A percentile compares a stretch with the other conserved stretches of the same genome.
Evolutionary conservation across 2,329 filamentous ascomycete genomes (phyloP).

Genomic region (Trichophyton mentagrophytes): DNA sequence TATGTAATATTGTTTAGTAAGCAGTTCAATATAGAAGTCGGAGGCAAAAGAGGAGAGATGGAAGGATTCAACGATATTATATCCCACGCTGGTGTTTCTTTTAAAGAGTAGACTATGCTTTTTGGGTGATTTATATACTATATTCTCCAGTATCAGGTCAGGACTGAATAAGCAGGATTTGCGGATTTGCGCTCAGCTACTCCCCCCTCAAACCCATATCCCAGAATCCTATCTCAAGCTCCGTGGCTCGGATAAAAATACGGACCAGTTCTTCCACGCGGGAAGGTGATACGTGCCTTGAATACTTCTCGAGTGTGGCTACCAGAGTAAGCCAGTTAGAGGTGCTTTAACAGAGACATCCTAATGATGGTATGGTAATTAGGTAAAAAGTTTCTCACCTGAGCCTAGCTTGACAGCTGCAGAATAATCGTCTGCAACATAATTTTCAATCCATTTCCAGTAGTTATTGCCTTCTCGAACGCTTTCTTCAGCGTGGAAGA

Average conservation of each 20-base stretch:
- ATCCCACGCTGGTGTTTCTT: too few relatives aligned
- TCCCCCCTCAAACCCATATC: constrained; percentile 45
- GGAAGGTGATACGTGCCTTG: constrained; percentile 56
- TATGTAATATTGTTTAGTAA: background rate
- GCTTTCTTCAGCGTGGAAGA: constrained; percentile 52
- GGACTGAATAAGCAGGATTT: background rate
- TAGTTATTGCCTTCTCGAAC: constrained; percentile 56
- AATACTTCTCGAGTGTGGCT: constrained; percentile 66
- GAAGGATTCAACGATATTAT: background rate
- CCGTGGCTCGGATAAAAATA: constrained; percentile 76
- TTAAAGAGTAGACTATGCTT: too few relatives aligned
- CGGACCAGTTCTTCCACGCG: constrained; percentile 69
- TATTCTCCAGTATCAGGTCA: background rate
- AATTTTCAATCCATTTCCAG: constrained; percentile 86
- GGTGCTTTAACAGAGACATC: background rate
- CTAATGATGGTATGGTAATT: background rate
- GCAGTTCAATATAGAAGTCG: background rate
- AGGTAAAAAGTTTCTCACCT: constrained; percentile 37
- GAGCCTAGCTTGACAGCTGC: constrained; percentile 58
- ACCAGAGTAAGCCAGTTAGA: constrained; percentile 10
- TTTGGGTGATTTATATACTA: too few relatives aligned
- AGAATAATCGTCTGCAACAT: constrained; percentile 66
- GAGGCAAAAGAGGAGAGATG: background rate
- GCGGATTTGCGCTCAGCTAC: background rate
- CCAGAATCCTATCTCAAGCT: constrained; percentile 68